A percentile compares a stretch with the other conserved stretches of the same genome.
These are phyloP conservation scores for Aspergillus panamensis DNA, from an alignment of 495 filamentous ascomycete species.

Conservation along the genomic window DNA sequence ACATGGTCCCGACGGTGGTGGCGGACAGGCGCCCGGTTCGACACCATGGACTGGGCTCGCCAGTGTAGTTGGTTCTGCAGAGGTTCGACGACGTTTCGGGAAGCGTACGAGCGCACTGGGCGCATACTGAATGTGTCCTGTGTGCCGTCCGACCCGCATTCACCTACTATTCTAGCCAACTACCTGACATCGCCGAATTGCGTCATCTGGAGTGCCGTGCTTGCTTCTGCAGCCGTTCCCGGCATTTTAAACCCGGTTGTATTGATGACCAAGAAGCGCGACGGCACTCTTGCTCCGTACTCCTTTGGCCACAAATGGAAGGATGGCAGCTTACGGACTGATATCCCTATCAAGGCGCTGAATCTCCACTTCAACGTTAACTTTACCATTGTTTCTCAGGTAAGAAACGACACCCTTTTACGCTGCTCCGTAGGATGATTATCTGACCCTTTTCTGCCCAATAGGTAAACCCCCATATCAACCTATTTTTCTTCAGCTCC, in stretches of 20 bases:
- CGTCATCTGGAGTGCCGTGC: slow-evolving; percentile 95
- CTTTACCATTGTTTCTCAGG: slow-evolving; percentile 90
- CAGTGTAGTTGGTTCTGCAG: slow-evolving; percentile 83
- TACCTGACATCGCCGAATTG: slow-evolving; percentile 94
- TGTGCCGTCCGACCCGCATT: slow-evolving; percentile 95
- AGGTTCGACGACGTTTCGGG: slow-evolving; percentile 87
- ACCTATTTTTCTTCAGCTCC: slow-evolving; percentile 96
- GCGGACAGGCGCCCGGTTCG: slow-evolving; percentile 89
- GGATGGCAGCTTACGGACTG: slow-evolving; percentile 87
- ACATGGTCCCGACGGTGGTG: slow-evolving; percentile 84
- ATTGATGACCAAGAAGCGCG: slow-evolving; percentile 84
- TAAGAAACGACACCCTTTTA: slow-evolving; percentile 26
- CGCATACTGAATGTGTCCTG: slow-evolving; percentile 94
- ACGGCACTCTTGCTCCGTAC: slow-evolving; percentile 76
- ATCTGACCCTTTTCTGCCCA: slow-evolving; percentile 11
- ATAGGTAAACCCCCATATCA: slow-evolving; percentile 91
- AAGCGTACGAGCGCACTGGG: slow-evolving; percentile 92
- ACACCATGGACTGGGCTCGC: slow-evolving; percentile 86
- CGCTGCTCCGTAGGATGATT: not conserved
- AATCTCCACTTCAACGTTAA: slow-evolving; percentile 98
- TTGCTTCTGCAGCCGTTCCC: slow-evolving; percentile 93
- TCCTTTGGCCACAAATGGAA: slow-evolving; percentile 98
- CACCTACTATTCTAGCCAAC: slow-evolving; percentile 85
- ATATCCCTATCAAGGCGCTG: slow-evolving; percentile 89
- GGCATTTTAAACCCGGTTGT: slow-evolving; percentile 96